Conservation (phyloP, 441 rosid genomes). For the Euphorbia schlechtendalii region DNA sequence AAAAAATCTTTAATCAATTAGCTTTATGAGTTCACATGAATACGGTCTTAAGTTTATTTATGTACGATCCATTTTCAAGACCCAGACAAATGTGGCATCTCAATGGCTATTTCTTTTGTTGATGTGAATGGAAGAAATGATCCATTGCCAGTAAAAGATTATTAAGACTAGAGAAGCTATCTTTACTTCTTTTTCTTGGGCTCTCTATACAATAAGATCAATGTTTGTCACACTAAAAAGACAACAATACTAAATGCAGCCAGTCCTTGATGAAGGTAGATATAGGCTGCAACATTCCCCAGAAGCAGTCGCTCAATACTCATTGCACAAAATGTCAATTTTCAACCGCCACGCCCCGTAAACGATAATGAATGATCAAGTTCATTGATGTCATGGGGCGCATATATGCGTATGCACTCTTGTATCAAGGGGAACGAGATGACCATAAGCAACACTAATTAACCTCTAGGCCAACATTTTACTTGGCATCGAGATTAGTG, state of each 20-base stretch:
- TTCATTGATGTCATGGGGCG: conserved; percentile 7
- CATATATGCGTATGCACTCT: conserved; percentile 18
- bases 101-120: too few relatives aligned
- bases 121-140: not conserved
- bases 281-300: not conserved
- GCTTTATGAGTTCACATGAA: too few relatives aligned
- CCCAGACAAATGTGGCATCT: too few relatives aligned
- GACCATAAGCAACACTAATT: conserved; percentile 25
- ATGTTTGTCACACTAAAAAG: not conserved
- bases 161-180: not conserved
- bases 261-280: too few relatives aligned
- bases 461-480: conserved; percentile 23
- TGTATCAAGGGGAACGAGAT: conserved; percentile 15
- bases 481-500: conserved; percentile 23
- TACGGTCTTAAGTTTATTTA: too few relatives aligned
- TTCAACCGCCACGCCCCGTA: conserved; percentile 11
- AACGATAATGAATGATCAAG: conserved; percentile 15
- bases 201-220: conserved; percentile 5
- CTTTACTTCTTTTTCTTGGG: not conserved
- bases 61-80: too few relatives aligned
- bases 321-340: not conserved
- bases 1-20: too few relatives aligned
- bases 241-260: too few relatives aligned
- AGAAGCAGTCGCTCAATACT: not conserved
- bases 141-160: not conserved